Base-by-base conservation (phyloP, 306 rosid species). In the Vigna mungo region DNA sequence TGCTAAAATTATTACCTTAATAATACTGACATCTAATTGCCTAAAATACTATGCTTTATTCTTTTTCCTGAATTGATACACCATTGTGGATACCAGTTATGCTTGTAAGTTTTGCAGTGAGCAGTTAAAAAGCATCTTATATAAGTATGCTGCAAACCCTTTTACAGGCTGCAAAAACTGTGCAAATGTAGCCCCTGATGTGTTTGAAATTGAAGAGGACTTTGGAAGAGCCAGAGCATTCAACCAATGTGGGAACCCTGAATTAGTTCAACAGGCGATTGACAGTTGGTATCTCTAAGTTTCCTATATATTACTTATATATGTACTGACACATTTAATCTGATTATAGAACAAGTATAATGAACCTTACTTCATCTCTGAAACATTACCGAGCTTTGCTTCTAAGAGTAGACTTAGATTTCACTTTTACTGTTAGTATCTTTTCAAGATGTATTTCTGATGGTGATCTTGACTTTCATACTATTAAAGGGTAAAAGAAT, bases 201-300 rank as follows among this genome's bases (percentile, higher is more conserved):
- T 91, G 64, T 94, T 94, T 68, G 81, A 81, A 59, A 94, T 94
- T 9, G 98, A 94, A 80, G 98, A 94, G 71, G 96, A 91, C 51
- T 94, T 87, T 37, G 94, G 98, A 82, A 85, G 98, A 85, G 98
- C 98, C 62, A 82, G 97, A 64, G 98, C 71, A 16, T 78, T 82
- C 65, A 89, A 64, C 81, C 98, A 93, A 52, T 73, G 87, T 17
- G 96, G 97, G 59, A 86, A 81, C 6, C 53, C 25, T 44, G 86
- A 86, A 20, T 72, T 87, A 78, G 83, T 93, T 76, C 91, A 90
- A 55, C 96, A 87, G 75, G 97, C 98, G 7, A 86, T 94, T 76
- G 97, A 94, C 4, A 94, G 86, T 80, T 94, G 98, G 97, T 91
- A 79, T 49, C 86, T 52, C 41, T 41, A 25, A 49, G 41, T 17